Evolutionary conservation across 768 basidiomycete genomes (phyloP), one percentile per base, ranked within the genome.

Genomic region (Lactarius evosmus): DNA sequence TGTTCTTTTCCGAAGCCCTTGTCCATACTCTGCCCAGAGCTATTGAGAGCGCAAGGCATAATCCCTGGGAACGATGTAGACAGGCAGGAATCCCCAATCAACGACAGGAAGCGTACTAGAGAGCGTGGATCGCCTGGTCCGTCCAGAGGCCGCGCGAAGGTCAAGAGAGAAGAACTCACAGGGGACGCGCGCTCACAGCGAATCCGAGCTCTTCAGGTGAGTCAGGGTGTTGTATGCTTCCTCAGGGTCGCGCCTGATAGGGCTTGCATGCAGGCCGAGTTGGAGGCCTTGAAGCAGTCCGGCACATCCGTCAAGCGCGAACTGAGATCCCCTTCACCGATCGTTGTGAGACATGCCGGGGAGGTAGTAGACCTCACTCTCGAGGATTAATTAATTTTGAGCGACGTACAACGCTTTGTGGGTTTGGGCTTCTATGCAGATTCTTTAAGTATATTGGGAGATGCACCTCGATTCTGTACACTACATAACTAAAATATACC

Each of bases 41-140:
- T 65, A 25, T 53, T 65, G 60, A 65, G 34, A 33, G 64, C 64
- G 1, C 49, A 61, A 19, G 64, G 63, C 4, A 60, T 65, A 16
- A 65, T 65, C 5, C 14, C 40, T 22, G n/a, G n/a, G 38, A 29
- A 19, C 25, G 17, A n/a, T 34, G 11, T 56, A 12, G 22, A 4
- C 22, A n/a, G 16, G 7, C 22, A 11, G 22, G 30, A 2, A 22
- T 40, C 41, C 8, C n/a, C 14, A 11, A 3, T 49, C 30, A 50
- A 60, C 8, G 6, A 30, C n/a, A 55, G 32, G 55, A 61, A 57
- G 59, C 64, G 55, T 52, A 16, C n/a, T 17, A 41, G 59, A 40
- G 46, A 56, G 16, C 59, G 22, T 19, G 25, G n/a, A 34, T 52
- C 32, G 6, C 32, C 55, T 36, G 58, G 60, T 36, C 64, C 64